Percentiles rank a stretch among this genome's conserved stretches.
Evolutionary conservation across 345 rosid genomes (phyloP).

Genomic region (Rhodomyrtus tomentosa): DNA sequence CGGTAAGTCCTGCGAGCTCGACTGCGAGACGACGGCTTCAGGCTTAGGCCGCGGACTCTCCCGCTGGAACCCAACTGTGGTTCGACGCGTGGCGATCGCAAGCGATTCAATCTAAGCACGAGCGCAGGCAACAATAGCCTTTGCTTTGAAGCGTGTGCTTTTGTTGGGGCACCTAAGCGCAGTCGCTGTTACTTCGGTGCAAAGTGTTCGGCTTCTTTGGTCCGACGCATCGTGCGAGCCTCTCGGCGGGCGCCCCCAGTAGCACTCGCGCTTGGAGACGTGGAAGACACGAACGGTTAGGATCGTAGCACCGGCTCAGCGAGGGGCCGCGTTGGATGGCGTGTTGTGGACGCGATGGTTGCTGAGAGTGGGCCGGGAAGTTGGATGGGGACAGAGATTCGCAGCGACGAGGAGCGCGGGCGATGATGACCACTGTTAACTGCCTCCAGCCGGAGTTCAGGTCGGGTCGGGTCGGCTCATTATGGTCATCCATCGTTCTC

Average conservation of each 20-base stretch:
- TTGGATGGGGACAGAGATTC: background rate
- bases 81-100: background rate
- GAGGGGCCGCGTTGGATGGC: no score
- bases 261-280: background rate
- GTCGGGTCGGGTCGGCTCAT: background rate
- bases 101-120: background rate
- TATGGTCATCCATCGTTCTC: background rate
- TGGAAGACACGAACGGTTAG: background rate
- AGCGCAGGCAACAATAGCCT: background rate
- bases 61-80: background rate
- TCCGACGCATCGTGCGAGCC: background rate
- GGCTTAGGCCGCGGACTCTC: rapidly evolving
- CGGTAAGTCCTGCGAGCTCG: background rate
- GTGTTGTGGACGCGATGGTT: no score
- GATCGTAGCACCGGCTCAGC: background rate
- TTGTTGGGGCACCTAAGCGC: background rate
- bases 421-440: background rate
- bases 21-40: background rate
- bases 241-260: background rate
- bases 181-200: background rate
- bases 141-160: background rate
- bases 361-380: background rate
- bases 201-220: background rate
- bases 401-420: background rate
- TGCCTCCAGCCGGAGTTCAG: background rate